Evolutionary conservation across 192 early-diverging fungal genomes (phyloP).

Genomic region (Funneliformis geosporum): DNA sequence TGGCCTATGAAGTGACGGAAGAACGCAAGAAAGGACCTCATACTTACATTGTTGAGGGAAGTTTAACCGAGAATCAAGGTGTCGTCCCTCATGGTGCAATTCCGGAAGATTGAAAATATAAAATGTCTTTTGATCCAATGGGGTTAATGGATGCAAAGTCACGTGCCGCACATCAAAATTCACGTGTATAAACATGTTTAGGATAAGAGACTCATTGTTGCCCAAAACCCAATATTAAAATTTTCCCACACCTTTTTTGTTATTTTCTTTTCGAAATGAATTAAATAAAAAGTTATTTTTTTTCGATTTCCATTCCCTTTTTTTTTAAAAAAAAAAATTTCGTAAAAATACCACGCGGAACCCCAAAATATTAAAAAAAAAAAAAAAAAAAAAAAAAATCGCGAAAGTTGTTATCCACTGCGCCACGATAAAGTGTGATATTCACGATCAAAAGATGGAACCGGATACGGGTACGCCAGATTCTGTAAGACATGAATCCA

Average conservation of each 20-base stretch:
- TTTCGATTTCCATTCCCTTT: too few relatives aligned
- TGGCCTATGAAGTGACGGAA: constrained; percentile 57
- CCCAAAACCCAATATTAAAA: background rate
- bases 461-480: background rate
- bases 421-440: background rate
- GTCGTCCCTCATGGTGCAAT: constrained; percentile 38
- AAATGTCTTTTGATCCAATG: too few relatives aligned
- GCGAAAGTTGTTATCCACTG: background rate
- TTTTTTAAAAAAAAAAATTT: too few relatives aligned
- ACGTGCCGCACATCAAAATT: background rate
- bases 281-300: too few relatives aligned
- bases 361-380: too few relatives aligned
- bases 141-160: too few relatives aligned
- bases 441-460: background rate
- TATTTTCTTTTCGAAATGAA: background rate
- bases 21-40: constrained; percentile 52
- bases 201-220: background rate
- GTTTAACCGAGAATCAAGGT: constrained; percentile 57
- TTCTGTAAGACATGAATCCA: background rate
- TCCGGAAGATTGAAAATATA: background rate
- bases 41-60: constrained; percentile 60
- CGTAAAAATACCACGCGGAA: too few relatives aligned
- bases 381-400: background rate
- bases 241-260: background rate
- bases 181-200: background rate